Evolutionary conservation across 805 yeast genomes (phyloP).

Genomic region (Dipodascus geniculatus): DNA sequence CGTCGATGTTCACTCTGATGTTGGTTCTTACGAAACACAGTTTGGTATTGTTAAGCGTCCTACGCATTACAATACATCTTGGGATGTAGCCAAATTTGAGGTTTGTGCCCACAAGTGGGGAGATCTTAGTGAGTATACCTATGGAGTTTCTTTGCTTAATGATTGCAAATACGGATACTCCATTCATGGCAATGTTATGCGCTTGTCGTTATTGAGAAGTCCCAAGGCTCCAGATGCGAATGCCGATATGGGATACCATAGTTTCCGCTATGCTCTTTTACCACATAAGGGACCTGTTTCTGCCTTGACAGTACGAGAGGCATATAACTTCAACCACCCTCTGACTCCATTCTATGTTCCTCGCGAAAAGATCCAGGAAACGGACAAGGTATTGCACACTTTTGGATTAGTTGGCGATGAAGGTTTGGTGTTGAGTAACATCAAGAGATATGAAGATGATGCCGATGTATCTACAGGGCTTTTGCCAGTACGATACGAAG

Average conservation of each 20-base stretch:
- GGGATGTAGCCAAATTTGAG: slow-evolving; percentile 97
- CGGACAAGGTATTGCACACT: slow-evolving; percentile 22
- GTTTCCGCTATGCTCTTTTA: slow-evolving; percentile 67
- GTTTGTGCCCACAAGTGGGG: slow-evolving; percentile 91
- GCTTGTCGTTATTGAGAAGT: slow-evolving; percentile 75
- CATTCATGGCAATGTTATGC: slow-evolving; percentile 84
- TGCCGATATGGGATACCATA: slow-evolving; percentile 89
- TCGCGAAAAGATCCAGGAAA: slow-evolving; percentile 11
- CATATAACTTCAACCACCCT: slow-evolving; percentile 67
- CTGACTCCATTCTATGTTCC: slow-evolving; percentile 16
- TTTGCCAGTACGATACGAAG: slow-evolving; percentile 33
- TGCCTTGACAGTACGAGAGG: slow-evolving; percentile 56
- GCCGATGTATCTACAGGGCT: slow-evolving; percentile 27
- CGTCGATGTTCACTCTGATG: slow-evolving; percentile 63
- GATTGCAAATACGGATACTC: slow-evolving; percentile 87
- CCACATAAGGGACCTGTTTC: slow-evolving; percentile 70
- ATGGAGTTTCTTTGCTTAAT: slow-evolving; percentile 79
- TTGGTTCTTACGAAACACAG: slow-evolving; percentile 85
- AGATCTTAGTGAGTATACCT: slow-evolving; percentile 74
- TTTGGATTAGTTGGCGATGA: slow-evolving; percentile 36
- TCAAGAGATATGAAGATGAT: slow-evolving; percentile 87
- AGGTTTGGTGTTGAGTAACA: slow-evolving; percentile 56
- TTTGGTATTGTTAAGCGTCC: slow-evolving; percentile 88
- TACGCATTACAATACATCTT: slow-evolving; percentile 85
- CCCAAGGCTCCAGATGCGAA: slow-evolving; percentile 91